Percentiles rank a stretch among this genome's conserved stretches.
phyloP scores from a whole-genome alignment of 2,329 filamentous ascomycete genomes.

The Aspergillus sp. region DNA sequence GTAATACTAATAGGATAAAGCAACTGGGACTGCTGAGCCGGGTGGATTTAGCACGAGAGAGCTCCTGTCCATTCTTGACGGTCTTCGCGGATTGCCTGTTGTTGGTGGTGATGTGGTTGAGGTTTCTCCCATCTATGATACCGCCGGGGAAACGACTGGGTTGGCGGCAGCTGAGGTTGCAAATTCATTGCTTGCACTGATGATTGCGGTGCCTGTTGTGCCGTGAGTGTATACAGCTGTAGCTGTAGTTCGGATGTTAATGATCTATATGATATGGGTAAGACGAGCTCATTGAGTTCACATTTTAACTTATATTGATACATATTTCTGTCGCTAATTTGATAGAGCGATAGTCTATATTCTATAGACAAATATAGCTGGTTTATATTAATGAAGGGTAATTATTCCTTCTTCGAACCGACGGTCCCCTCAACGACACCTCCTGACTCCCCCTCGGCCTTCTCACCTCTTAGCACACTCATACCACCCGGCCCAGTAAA shows the following conservation, averaged over 20 bases:
- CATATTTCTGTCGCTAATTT: too few species aligned
- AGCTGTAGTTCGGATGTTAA: too few species aligned
- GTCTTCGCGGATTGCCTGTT: constrained; percentile 13
- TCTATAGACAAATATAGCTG: too few species aligned
- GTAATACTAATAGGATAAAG: background rate
- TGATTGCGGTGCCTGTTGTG: constrained; percentile 6
- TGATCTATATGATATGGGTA: too few species aligned
- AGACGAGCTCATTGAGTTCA: too few species aligned
- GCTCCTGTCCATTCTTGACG: constrained; percentile 13
- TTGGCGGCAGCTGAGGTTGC: constrained; percentile 25
- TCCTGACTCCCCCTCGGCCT: background rate
- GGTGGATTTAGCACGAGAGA: constrained; percentile 19
- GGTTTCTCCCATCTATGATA: constrained; percentile 43
- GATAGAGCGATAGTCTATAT: too few species aligned
- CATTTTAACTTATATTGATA: too few species aligned
- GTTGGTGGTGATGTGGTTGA: constrained; percentile 26
- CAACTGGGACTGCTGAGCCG: constrained; percentile 21
- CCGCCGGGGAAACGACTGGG: constrained; percentile 34
- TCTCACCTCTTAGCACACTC: constrained; percentile 8
- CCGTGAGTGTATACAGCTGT: too few species aligned
- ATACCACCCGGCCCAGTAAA: constrained; percentile 45
- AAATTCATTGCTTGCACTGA: constrained; percentile 23
- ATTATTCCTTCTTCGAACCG: too few species aligned
- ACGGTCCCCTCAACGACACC: background rate
- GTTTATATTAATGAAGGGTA: too few species aligned